Conservation (phyloP, 73 alveolate genomes). For the Tetrahymena malaccensis region DNA sequence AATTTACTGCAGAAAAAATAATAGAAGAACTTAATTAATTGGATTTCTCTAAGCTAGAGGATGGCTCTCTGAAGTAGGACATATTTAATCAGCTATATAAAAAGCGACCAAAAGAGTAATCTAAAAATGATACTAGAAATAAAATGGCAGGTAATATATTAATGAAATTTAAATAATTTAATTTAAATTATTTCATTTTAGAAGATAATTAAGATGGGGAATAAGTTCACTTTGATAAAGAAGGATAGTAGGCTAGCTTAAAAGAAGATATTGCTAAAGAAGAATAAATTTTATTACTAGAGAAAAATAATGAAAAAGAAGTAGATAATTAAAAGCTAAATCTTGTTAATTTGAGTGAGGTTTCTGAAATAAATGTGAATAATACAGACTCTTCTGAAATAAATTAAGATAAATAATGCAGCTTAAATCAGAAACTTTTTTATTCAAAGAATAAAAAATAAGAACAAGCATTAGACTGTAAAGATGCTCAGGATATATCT, state of each 20-base stretch:
- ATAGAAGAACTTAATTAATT: neutral
- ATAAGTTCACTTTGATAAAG: neutral
- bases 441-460: neutral
- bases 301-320: neutral
- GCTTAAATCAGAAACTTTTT: neutral
- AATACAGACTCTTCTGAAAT: neutral
- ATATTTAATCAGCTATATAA: neutral
- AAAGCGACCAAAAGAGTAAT: neutral
- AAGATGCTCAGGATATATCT: neutral
- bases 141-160: no score
- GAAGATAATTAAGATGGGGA: neutral
- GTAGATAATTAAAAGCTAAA: neutral
- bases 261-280: neutral
- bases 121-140: no score
- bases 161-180: no score
- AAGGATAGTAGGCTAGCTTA: neutral
- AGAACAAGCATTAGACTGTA: neutral
- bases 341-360: neutral
- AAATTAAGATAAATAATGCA: neutral
- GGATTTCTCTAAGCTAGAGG: neutral
- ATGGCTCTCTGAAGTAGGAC: neutral
- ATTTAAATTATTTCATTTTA: no score
- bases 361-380: neutral
- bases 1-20: neutral
- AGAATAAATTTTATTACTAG: neutral